These are phyloP conservation scores for Cytidiella melzeri DNA, from an alignment of 768 basidiomycete species.

Conservation along the genomic window DNA sequence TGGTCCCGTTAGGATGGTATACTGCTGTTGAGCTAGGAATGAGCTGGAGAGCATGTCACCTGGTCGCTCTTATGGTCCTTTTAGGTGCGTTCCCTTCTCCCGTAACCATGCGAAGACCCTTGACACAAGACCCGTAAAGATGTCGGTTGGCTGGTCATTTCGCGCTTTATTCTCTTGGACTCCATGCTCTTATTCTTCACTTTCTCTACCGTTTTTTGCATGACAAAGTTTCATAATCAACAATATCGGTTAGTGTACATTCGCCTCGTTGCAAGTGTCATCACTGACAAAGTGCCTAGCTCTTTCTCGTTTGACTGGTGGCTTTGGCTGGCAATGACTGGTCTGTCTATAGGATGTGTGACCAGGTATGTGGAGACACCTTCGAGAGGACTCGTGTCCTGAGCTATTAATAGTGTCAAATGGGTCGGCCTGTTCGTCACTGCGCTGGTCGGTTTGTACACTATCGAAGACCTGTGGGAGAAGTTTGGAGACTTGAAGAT, in stretches of 20 bases:
- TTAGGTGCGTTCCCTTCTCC: constrained; percentile 50
- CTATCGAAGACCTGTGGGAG: constrained; percentile 96
- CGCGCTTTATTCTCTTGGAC: constrained; percentile 94
- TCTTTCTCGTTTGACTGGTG: constrained; percentile 97
- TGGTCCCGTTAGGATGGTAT: constrained; percentile 97
- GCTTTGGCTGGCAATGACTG: constrained; percentile 90
- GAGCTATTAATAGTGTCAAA: constrained; percentile 87
- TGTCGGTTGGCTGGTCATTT: constrained; percentile 94
- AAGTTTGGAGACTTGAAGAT: constrained; percentile 96
- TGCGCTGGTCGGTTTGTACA: constrained; percentile 91
- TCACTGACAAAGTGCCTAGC: constrained; percentile 34
- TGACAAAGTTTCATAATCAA: constrained; percentile 96
- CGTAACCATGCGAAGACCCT: neutral
- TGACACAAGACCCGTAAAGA: constrained; percentile 40
- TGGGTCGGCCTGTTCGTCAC: constrained; percentile 96
- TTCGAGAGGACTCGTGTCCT: neutral
- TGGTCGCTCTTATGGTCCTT: constrained; percentile 91
- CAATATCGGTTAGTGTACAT: constrained; percentile 69
- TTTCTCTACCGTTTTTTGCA: constrained; percentile 90
- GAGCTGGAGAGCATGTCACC: constrained; percentile 83
- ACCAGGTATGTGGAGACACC: constrained; percentile 74
- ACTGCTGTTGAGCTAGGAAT: constrained; percentile 92
- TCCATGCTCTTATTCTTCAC: constrained; percentile 99
- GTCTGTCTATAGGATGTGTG: constrained; percentile 93
- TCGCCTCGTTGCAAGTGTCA: neutral